phyloP scores from a whole-genome alignment of 192 early-diverging fungal species.

The Spizellomyces punctatus region DNA sequence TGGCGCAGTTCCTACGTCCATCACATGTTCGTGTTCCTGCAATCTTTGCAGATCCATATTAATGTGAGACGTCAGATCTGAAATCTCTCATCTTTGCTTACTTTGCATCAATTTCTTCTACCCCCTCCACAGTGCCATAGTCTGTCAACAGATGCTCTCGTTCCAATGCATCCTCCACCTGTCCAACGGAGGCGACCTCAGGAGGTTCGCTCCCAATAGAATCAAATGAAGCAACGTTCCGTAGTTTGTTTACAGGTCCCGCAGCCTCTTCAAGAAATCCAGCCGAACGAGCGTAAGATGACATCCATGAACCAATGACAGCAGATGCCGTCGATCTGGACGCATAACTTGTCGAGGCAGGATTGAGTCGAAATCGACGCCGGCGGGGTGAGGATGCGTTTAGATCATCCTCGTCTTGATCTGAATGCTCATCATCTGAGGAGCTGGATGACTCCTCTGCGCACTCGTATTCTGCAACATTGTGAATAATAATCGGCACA shows the following conservation, averaged over 20 bases:
- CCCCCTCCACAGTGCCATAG: background rate
- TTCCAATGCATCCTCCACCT: background rate
- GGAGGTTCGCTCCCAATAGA: background rate
- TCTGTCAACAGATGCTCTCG: background rate
- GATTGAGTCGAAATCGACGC: too few relatives aligned
- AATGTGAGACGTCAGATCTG: too few relatives aligned
- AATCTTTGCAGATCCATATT: too few relatives aligned
- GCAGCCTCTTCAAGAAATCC: slow-evolving; percentile 2
- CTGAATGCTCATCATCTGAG: too few relatives aligned
- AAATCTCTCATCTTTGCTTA: too few relatives aligned
- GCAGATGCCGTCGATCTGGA: background rate
- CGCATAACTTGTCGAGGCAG: too few relatives aligned
- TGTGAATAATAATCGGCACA: too few relatives aligned
- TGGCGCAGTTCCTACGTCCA: background rate
- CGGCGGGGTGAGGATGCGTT: too few relatives aligned
- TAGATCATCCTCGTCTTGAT: too few relatives aligned
- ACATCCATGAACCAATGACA: slow-evolving; percentile 2
- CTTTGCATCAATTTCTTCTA: background rate
- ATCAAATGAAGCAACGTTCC: background rate
- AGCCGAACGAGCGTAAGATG: background rate
- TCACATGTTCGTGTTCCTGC: too few relatives aligned
- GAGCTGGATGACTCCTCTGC: too few relatives aligned
- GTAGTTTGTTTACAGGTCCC: background rate
- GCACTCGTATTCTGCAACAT: too few relatives aligned
- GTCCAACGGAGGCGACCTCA: background rate